Evolutionary conservation across 2,329 filamentous ascomycete species (phyloP).

Genomic region (Kalaharituber pfeilii): DNA sequence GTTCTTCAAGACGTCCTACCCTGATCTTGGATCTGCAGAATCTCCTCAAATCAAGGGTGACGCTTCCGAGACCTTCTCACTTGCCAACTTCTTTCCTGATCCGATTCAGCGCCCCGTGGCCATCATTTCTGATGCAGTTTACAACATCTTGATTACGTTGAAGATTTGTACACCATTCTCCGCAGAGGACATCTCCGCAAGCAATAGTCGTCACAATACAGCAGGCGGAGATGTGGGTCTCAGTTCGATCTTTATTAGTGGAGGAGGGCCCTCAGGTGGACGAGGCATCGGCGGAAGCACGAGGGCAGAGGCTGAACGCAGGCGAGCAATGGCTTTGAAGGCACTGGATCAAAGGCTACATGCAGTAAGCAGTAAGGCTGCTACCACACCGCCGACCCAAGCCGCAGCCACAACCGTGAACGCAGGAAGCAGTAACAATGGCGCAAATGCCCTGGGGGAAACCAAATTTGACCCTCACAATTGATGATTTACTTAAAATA

Average conservation of each 20-base stretch:
- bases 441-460: not conserved
- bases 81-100: constrained; percentile 87
- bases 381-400: not conserved
- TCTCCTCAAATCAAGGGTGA: constrained; percentile 58
- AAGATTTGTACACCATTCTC: constrained; percentile 74
- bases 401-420: not conserved
- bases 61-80: constrained; percentile 88
- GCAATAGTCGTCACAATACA: constrained; percentile 49
- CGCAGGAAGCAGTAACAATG: not conserved
- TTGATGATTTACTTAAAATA: not conserved
- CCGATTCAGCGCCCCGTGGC: constrained; percentile 61
- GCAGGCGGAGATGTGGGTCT: constrained; percentile 13
- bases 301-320: constrained; percentile 77
- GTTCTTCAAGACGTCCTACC: constrained; percentile 70
- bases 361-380: not conserved
- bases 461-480: not conserved
- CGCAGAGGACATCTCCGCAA: constrained; percentile 56
- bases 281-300: constrained; percentile 45
- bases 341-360: constrained; percentile 82
- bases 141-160: constrained; percentile 54
- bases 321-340: constrained; percentile 74
- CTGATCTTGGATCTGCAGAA: constrained; percentile 48
- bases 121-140: constrained; percentile 55
- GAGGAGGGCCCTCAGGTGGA: constrained; percentile 3
- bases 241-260: constrained; percentile 9